Evolutionary conservation across 176 grass and related monocot species (phyloP).

Genomic region (Chloris gayana): DNA sequence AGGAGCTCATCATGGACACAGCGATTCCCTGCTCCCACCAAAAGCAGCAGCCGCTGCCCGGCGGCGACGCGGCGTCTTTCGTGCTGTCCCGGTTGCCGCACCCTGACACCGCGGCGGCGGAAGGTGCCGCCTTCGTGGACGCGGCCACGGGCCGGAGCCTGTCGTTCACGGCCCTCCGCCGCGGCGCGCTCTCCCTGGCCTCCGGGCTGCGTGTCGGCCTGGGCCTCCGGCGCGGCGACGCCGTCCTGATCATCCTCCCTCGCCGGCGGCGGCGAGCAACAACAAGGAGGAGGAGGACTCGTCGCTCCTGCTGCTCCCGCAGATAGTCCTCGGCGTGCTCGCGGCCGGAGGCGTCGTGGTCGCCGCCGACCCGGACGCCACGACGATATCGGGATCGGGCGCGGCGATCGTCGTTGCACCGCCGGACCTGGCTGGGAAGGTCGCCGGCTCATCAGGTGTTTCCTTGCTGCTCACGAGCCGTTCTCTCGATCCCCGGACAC

Average conservation of each 20-base stretch:
- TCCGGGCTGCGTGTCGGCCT: conserved; percentile 50
- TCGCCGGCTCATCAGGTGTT: background rate
- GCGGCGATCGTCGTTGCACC: conserved; percentile 26
- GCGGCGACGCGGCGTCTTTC: conserved; percentile 31
- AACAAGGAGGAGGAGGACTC: no score
- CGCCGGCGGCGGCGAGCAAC: background rate
- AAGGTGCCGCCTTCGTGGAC: conserved; percentile 30
- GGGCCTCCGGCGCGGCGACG: conserved; percentile 50
- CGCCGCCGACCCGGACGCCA: conserved; percentile 31
- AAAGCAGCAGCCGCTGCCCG: background rate
- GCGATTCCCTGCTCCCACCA: background rate
- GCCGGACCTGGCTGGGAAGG: conserved; percentile 36
- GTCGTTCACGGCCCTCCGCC: conserved; percentile 45
- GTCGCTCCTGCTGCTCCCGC: conserved; percentile 44
- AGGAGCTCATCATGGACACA: background rate
- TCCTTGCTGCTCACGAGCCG: conserved; percentile 49
- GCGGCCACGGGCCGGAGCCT: conserved; percentile 31
- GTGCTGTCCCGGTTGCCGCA: conserved; percentile 36
- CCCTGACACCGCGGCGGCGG: background rate
- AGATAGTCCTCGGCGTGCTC: conserved; percentile 50
- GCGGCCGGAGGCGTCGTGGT: conserved; percentile 44
- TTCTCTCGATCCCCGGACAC: background rate
- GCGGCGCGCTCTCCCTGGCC: conserved; percentile 55
- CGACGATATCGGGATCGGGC: conserved; percentile 23
- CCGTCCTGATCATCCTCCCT: conserved; percentile 45